Evolutionary conservation across 2,329 filamentous ascomycete species (phyloP).

Genomic region (Phyllosticta paracitricarpa): DNA sequence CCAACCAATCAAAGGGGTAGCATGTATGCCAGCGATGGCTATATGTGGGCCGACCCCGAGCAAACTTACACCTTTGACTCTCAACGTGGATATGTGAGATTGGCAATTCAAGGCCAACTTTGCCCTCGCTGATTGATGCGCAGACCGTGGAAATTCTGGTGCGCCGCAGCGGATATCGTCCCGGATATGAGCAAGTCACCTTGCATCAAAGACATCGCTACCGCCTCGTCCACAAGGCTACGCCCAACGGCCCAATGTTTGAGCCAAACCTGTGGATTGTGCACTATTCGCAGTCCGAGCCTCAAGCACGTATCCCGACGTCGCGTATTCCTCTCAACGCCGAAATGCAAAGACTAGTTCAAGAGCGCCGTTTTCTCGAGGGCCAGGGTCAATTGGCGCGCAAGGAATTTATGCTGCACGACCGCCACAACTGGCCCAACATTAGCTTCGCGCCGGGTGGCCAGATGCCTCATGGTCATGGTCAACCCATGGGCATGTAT

Average conservation of each 20-base stretch:
- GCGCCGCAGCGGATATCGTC: slow-evolving; percentile 70
- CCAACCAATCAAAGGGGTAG: slow-evolving; percentile 56
- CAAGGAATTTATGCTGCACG: slow-evolving; percentile 91
- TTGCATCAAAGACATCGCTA: slow-evolving; percentile 76
- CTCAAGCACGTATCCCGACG: slow-evolving; percentile 61
- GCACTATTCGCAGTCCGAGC: slow-evolving; percentile 74
- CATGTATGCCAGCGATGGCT: slow-evolving; percentile 82
- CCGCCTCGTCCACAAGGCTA: slow-evolving; percentile 67
- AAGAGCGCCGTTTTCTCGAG: slow-evolving; percentile 52
- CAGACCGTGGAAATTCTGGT: slow-evolving; percentile 84
- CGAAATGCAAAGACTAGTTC: slow-evolving; percentile 50
- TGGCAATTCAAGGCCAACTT: not conserved
- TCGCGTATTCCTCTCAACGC: slow-evolving; percentile 53
- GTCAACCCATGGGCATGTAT: slow-evolving; percentile 8
- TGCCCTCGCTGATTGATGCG: slow-evolving; percentile 8
- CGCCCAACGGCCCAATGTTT: slow-evolving; percentile 53
- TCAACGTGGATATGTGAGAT: slow-evolving; percentile 52
- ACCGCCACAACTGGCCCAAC: slow-evolving; percentile 82
- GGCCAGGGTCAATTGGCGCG: slow-evolving; percentile 67
- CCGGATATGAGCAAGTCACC: slow-evolving; percentile 60
- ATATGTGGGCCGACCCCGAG: slow-evolving; percentile 80
- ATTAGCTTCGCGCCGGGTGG: slow-evolving; percentile 9
- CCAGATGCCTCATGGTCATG: slow-evolving; percentile 6
- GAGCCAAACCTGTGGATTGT: slow-evolving; percentile 84
- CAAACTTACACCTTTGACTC: slow-evolving; percentile 61